These are phyloP conservation scores for Xylaria sp. DNA, from an alignment of 2,329 filamentous ascomycete genomes.

Conservation along the genomic window DNA sequence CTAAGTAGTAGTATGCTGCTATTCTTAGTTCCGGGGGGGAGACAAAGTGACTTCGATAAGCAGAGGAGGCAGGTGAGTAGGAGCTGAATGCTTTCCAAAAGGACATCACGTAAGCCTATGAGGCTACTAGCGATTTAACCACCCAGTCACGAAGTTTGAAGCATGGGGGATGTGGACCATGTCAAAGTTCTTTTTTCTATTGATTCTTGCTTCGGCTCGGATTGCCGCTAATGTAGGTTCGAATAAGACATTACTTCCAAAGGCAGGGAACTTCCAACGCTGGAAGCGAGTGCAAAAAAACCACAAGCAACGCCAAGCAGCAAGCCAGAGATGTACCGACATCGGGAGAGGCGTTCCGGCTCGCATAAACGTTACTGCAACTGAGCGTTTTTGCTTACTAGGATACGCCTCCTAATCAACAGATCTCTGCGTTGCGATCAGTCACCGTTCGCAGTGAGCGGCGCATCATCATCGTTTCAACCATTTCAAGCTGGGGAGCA, in stretches of 20 bases:
- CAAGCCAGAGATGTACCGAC: constrained; percentile 27
- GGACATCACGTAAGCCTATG: constrained; percentile 15
- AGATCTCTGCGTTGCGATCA: constrained; percentile 6
- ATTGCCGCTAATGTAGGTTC: constrained; percentile 16
- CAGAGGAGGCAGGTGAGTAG: background rate
- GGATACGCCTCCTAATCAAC: constrained; percentile 2
- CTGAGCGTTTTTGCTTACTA: constrained; percentile 19
- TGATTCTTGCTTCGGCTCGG: constrained; percentile 1
- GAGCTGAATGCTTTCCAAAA: constrained; percentile 4
- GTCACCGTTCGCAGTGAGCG: constrained; percentile 6
- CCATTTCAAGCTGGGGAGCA: background rate
- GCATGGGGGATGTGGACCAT: constrained; percentile 14
- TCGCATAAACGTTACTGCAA: constrained; percentile 18
- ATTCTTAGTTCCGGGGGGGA: constrained; percentile 19
- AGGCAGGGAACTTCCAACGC: constrained; percentile 16
- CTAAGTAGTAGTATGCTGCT: constrained; percentile 6
- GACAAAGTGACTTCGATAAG: background rate
- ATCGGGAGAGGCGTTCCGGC: constrained; percentile 34
- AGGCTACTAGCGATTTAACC: background rate
- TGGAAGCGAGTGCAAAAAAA: constrained; percentile 5
- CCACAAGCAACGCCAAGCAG: constrained; percentile 7
- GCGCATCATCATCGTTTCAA: constrained; percentile 1
- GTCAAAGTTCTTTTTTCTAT: constrained; percentile 1
- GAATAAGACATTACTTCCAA: background rate
- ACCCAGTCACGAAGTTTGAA: background rate